These are phyloP conservation scores for Chrysoporthe austroafricana DNA, from an alignment of 2,329 filamentous ascomycete genomes.

Conservation along the genomic window DNA sequence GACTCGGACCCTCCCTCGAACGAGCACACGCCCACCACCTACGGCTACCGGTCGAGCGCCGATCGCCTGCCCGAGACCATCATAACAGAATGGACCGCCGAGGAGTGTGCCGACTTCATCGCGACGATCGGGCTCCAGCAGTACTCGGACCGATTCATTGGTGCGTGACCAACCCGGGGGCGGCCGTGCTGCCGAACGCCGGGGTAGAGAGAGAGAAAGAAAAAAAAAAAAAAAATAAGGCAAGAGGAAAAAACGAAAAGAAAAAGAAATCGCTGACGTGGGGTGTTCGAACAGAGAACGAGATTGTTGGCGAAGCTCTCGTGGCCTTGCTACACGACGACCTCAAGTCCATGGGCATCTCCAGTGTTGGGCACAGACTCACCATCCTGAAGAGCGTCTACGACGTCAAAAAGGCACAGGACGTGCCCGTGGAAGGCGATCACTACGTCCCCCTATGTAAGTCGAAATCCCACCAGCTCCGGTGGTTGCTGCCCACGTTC, in stretches of 20 bases:
- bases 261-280: conserved; percentile 31
- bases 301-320: conserved; percentile 89
- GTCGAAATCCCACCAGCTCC: conserved; percentile 39
- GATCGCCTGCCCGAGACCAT: conserved; percentile 73
- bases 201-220: background rate
- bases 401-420: conserved; percentile 92
- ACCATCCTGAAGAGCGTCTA: conserved; percentile 96
- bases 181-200: background rate
- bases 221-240: too few species aligned
- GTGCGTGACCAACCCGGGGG: conserved; percentile 55
- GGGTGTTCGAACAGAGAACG: conserved; percentile 69
- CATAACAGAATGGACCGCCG: conserved; percentile 79
- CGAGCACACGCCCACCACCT: conserved; percentile 81
- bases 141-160: conserved; percentile 81
- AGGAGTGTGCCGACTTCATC: conserved; percentile 91
- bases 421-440: conserved; percentile 86
- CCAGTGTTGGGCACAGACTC: conserved; percentile 89
- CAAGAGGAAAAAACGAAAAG: too few species aligned
- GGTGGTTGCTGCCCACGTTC: too few species aligned
- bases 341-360: conserved; percentile 91
- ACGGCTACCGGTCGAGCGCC: conserved; percentile 66
- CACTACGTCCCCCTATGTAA: conserved; percentile 92
- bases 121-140: conserved; percentile 77
- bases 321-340: conserved; percentile 90
- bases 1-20: conserved; percentile 71